Base-by-base conservation (phyloP, 495 filamentous ascomycete genomes). In the Podospora pseudopauciseta region DNA sequence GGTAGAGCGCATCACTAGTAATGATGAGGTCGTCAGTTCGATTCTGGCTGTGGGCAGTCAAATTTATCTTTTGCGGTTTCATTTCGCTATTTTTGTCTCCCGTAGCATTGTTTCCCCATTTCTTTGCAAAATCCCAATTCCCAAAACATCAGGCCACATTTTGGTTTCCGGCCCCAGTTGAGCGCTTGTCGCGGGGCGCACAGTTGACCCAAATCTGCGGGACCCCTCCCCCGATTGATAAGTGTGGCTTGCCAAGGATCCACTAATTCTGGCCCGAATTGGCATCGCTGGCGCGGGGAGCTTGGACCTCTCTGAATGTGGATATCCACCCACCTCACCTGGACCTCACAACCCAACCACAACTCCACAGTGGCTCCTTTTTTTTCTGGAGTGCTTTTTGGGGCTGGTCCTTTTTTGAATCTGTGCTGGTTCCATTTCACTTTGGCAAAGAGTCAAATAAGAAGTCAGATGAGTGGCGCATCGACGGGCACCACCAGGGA, bases 1-100 rank as follows among this genome's bases (percentile, higher is more conserved):
- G 70, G 70, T 72, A 72, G 70, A 72, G 70, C 70, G 70, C 56
- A 61, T 72, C 70, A 71, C 70, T 71, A 71, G 70, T 71, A 71
- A 71, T 71, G 70, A 71, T 61, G 56, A 71, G 70, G 70, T 71
- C 70, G 64, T 63, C 64, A 71, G 70, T 71, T 71, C 70, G 67
- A 71, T 71, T 71, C 70, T 71, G 70, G 70, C 60, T 69, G 67
- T 69, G 70, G 70, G 70, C 69, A 71, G 62, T 5, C 18, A 53
- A 15, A n/a, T 15, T 18, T 20, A 55, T n/a, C 20, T 61, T 26
- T 28, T 55, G 27, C 27, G 61, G 27, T 39, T 63, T 63, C 27
- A 34, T 15, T 23, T 0, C 62, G 59, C n/a, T 23, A 39, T 15
- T 23, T n/a, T 16, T 54, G 13, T n/a, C 15, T 69, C 30, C 39